These are phyloP conservation scores for Zygosaccharomyces lentus DNA, from an alignment of 805 yeast genomes.

Conservation along the genomic window DNA sequence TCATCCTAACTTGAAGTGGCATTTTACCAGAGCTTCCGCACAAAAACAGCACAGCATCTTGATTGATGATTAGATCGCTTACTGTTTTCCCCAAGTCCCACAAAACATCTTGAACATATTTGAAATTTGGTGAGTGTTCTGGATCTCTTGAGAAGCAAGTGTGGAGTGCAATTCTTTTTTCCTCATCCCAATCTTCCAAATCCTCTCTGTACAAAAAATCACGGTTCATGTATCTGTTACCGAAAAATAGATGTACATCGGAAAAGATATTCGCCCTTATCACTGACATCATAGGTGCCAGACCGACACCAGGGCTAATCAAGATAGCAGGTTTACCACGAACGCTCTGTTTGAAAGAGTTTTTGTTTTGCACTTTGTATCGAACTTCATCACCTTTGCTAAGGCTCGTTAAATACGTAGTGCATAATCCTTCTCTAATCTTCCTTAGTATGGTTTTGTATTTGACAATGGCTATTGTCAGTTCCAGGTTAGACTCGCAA, in stretches of 20 bases:
- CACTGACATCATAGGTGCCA: constrained; percentile 85
- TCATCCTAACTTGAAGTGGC: constrained; percentile 87
- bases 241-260: constrained; percentile 57
- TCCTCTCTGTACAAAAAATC: constrained; percentile 64
- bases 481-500: constrained; percentile 48
- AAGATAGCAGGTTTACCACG: constrained; percentile 57
- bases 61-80: constrained; percentile 47
- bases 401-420: constrained; percentile 63
- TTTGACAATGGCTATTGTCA: constrained; percentile 80
- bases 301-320: constrained; percentile 93
- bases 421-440: constrained; percentile 75
- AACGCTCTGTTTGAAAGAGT: constrained; percentile 14
- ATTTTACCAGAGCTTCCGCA: constrained; percentile 94
- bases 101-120: constrained; percentile 76
- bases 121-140: constrained; percentile 38
- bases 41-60: constrained; percentile 62
- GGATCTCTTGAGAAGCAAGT: constrained; percentile 49
- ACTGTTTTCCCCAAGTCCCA: constrained; percentile 48
- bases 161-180: constrained; percentile 39
- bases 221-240: constrained; percentile 60
- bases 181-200: constrained; percentile 41
- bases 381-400: constrained; percentile 46
- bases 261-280: constrained; percentile 40
- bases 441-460: constrained; percentile 78
- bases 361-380: constrained; percentile 48